These are phyloP conservation scores for Posidonia oceanica DNA, from an alignment of 116 monocot species.

Conservation along the genomic window DNA sequence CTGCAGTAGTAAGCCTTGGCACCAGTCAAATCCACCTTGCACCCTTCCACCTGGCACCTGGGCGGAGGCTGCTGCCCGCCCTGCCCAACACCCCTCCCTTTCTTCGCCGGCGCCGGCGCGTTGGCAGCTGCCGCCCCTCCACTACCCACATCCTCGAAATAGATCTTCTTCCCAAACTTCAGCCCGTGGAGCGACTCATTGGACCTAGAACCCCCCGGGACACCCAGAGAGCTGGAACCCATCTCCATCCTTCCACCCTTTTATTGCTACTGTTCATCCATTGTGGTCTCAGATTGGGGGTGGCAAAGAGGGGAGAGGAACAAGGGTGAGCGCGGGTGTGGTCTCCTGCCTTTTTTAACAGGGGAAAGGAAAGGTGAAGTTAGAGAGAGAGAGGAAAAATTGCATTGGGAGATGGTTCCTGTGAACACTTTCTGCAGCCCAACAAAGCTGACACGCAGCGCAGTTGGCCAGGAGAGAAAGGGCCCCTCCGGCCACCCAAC, in stretches of 20 bases:
- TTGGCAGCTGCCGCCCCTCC: slow-evolving; percentile 12
- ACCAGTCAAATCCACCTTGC: slow-evolving; percentile 34
- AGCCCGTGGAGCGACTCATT: slow-evolving; percentile 40
- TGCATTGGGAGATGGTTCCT: background rate
- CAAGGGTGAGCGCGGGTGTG: background rate
- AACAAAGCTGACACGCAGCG: background rate
- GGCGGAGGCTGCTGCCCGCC: slow-evolving; percentile 24
- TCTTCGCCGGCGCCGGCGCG: slow-evolving; percentile 12
- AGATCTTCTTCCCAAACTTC: slow-evolving; percentile 66
- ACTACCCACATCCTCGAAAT: slow-evolving; percentile 38
- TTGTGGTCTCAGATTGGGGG: background rate
- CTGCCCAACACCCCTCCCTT: slow-evolving; percentile 15
- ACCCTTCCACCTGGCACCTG: slow-evolving; percentile 59
- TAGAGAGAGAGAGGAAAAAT: no score
- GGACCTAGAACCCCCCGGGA: slow-evolving; percentile 10
- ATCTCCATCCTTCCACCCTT: slow-evolving; percentile 21
- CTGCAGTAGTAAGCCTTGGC: slow-evolving; percentile 50
- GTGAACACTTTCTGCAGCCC: background rate
- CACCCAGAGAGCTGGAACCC: slow-evolving; percentile 26
- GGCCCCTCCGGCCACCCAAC: no score
- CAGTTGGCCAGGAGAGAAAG: no score
- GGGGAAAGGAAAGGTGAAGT: no score
- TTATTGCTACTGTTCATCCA: background rate
- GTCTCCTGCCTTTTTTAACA: no score
- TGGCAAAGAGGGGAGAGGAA: background rate